Evolutionary conservation across 768 basidiomycete species (phyloP), one percentile per base, ranked within the genome.

Genomic region (Lentinula aciculospora): DNA sequence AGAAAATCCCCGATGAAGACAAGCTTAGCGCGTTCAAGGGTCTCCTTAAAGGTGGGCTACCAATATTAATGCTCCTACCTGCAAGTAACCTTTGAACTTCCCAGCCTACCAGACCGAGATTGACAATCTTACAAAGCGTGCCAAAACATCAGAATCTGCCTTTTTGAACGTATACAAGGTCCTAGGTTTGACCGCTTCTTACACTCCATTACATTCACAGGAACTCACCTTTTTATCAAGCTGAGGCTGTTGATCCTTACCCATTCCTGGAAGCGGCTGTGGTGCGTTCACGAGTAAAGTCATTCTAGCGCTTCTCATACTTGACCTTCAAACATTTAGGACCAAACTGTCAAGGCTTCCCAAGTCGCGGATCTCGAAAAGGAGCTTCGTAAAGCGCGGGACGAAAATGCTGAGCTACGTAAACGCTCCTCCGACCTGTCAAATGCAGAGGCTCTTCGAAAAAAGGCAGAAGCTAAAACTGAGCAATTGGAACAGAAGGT

Each of bases 151-250:
- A 9, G 97, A 99, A 77, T 95, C 90, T 65, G 92, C 94, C 0
- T 98, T 99, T 72, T 77, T 98, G n/a, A 92, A 86, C 64, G 88
- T 95, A 19, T 98, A 98, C 79, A 98, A 98, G 69, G 84, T 96
- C 21, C 73, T 99, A 21, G 42, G 42, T 44, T 3, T 23, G 8
- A 23, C 19, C 3, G 23, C 23, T 8, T 23, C 13, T 9, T 21
- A 9, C 23, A 21, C 19, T 9, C 9, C n/a, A n/a, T 6, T 10
- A 23, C 42, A 6, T 23, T 23, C 42, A 44, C n/a, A 13, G 37
- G 17, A 44, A 23, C 19, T 44, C 42, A 44, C 2, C 19, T 21
- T 44, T 23, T 19, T 12, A 44, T 21, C 12, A 25, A 7, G 94
- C 96, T 0, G 97, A 99, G 66, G 96, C 92, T 2, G 97, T 96